Evolutionary conservation across 1,284 basidiomycete species (phyloP), one percentile per base, ranked within the genome.

Genomic region (Jaminaea rosea): DNA sequence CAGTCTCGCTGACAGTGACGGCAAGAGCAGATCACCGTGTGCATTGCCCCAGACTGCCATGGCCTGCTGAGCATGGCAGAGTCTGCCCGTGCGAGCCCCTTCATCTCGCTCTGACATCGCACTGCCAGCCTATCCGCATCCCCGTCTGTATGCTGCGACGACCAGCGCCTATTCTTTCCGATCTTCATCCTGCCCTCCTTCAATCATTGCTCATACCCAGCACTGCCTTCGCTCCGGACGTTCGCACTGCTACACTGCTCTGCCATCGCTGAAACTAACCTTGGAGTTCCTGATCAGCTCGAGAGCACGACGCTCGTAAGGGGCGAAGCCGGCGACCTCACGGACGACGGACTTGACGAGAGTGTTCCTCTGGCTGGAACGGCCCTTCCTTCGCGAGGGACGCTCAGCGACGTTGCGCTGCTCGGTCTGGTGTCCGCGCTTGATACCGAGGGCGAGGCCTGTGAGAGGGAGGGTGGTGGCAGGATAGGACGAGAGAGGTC

Each of bases 281-380:
- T 97, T 97, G 65, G 90, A 94, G 85, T 97, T 98, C 77, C 93
- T 85, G 80, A 98, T 80, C 82, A 99, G 78, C 80, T 99, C 94
- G 88, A 99, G 85, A 55, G 98, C 91, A 66, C 94, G 85, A 75
- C 92, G 83, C 83, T 99, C 94, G 78, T 99, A 99, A 44, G 94
- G 88, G 44, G 92, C 89, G 80, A 97, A 98, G 60, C 94, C 94
- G 75, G 85, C 89, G 24, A 78, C 75, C 63, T 75, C 69, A 42
- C 72, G 61, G 28, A 74, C 51, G 41, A 72, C 60, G 46, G 61
- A 60, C 19, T 65, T 60, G 57, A 71, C 62, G 39, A 62, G 53
- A 58, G 63, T 58, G 47, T 62, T 63, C 29, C 72, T 81, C 81
- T 53, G 86, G 86, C 75, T 84, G 82, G 68, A 83, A 77, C 58